A percentile compares a stretch with the other conserved stretches of the same genome.
Evolutionary conservation across 148 eudicot genomes (phyloP).

Genomic region (Cornus kousa): DNA sequence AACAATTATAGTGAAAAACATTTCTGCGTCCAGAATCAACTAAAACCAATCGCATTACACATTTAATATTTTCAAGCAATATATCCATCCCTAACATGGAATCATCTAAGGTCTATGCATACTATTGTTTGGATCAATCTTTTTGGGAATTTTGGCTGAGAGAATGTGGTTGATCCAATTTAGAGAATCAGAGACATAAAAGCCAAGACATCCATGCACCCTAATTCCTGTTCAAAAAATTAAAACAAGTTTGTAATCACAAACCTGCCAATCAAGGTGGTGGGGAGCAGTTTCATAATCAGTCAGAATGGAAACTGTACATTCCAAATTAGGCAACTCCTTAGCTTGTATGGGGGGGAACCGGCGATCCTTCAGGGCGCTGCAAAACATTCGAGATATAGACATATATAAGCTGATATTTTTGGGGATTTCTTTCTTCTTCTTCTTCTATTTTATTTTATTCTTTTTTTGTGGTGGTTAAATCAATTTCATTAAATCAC

Average conservation of each 20-base stretch:
- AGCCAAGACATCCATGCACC: not conserved
- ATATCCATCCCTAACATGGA: not conserved
- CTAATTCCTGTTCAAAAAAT: not conserved
- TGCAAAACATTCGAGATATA: conserved; percentile 36
- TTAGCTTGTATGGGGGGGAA: conserved; percentile 89
- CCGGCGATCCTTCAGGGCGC: conserved; percentile 91
- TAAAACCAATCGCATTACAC: not conserved
- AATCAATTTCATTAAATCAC: not conserved
- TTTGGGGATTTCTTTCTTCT: not conserved
- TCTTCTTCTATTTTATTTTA: no score
- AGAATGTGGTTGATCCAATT: not conserved
- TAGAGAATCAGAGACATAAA: not conserved
- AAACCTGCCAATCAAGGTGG: conserved; percentile 99
- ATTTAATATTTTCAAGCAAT: not conserved
- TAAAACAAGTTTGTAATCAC: conserved; percentile 21
- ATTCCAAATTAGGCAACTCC: conserved; percentile 88
- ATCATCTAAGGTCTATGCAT: not conserved
- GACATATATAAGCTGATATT: conserved; percentile 14
- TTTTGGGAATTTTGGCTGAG: not conserved
- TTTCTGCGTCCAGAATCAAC: not conserved
- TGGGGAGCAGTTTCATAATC: conserved; percentile 66
- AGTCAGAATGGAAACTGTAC: conserved; percentile 89
- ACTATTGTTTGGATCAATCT: not conserved
- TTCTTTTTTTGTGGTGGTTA: not conserved
- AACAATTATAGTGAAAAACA: not conserved